These are phyloP conservation scores for Leishmania lainsoni DNA, from an alignment of 208 protist species.

Conservation along the genomic window DNA sequence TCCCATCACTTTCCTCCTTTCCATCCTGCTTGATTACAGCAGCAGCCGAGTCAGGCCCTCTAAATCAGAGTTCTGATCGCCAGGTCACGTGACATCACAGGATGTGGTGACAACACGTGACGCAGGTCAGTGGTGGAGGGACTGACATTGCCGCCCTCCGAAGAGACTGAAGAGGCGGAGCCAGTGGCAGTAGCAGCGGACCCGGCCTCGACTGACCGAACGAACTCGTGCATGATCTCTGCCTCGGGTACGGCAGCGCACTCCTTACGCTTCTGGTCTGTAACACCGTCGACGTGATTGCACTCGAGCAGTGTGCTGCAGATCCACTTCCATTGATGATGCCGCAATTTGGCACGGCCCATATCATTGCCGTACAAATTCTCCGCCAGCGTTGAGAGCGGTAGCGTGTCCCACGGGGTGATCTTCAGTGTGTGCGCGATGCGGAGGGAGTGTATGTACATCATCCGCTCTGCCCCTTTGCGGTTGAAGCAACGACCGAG, in stretches of 20 bases:
- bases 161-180: not conserved
- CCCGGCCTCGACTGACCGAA: not conserved
- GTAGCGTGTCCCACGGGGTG: slow-evolving; percentile 46
- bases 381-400: slow-evolving; percentile 1
- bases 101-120: slow-evolving; percentile 25
- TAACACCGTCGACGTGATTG: not conserved
- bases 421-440: slow-evolving; percentile 44
- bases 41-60: not conserved
- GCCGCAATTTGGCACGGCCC: not conserved
- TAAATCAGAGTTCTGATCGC: slow-evolving; percentile 11
- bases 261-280: not conserved
- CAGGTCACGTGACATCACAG: slow-evolving; percentile 34
- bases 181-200: not conserved
- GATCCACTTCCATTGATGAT: slow-evolving; percentile 16
- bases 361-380: slow-evolving; percentile 30
- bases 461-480: slow-evolving; percentile 48
- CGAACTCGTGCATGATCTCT: slow-evolving; percentile 3
- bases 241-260: not conserved
- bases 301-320: not conserved
- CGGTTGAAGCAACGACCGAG: slow-evolving; percentile 55
- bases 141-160: not conserved
- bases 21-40: not conserved
- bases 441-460: slow-evolving; percentile 69
- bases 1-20: too few species aligned
- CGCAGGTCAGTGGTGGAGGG: not conserved